Conservation (phyloP, 2,329 filamentous ascomycete genomes). For the Magnaporthiopsis rhizophila region DNA sequence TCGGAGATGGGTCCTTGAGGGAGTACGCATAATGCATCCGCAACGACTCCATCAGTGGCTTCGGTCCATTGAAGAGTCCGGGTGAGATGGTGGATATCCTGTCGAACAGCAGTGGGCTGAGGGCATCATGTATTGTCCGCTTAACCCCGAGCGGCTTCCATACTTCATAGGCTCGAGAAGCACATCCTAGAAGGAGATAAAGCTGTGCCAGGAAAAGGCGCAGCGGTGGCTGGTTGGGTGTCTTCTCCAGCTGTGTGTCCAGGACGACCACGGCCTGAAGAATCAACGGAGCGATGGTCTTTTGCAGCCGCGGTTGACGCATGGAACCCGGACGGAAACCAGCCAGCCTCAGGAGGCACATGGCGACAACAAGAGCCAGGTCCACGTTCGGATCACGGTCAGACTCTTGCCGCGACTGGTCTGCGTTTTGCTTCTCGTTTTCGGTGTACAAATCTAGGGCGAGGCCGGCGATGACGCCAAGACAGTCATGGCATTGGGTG, state of each 20-base stretch:
- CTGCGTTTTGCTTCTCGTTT: background rate
- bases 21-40: constrained; percentile 37
- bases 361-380: constrained; percentile 22
- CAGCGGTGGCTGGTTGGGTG: constrained; percentile 37
- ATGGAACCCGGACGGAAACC: constrained; percentile 13
- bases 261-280: constrained; percentile 42
- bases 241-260: constrained; percentile 37
- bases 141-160: constrained; percentile 48
- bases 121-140: constrained; percentile 48
- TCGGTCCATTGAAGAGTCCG: constrained; percentile 27
- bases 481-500: constrained; percentile 13
- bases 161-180: constrained; percentile 34
- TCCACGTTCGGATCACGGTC: constrained; percentile 24
- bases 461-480: constrained; percentile 13
- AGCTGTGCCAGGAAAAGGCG: constrained; percentile 43
- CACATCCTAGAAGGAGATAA: constrained; percentile 42
- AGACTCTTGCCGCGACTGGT: background rate
- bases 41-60: constrained; percentile 32
- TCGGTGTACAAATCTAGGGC: constrained; percentile 15
- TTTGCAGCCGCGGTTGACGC: background rate
- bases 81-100: constrained; percentile 45
- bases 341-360: constrained; percentile 22
- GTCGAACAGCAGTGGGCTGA: constrained; percentile 47
- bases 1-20: constrained; percentile 26
- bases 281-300: background rate